phyloP scores from a whole-genome alignment of 352 stramenopile species.

The Globisporangium acanthophoron region DNA sequence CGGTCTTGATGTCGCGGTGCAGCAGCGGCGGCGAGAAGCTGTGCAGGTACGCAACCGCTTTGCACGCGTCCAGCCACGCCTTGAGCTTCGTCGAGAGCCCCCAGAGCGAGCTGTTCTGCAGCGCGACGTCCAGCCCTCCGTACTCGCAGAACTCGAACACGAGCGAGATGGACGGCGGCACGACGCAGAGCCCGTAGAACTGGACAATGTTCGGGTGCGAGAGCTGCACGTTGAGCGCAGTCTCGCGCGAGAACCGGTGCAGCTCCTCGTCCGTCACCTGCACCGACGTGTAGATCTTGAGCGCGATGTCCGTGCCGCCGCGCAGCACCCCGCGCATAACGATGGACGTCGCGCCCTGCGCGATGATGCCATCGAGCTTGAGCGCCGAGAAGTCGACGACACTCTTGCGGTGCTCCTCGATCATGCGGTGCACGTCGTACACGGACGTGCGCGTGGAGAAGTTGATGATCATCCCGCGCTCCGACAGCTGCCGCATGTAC shows the following conservation, averaged over 20 bases:
- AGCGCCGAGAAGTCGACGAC: constrained; percentile 79
- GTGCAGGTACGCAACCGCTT: constrained; percentile 77
- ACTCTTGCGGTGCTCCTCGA: constrained; percentile 77
- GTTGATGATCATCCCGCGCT: constrained; percentile 83
- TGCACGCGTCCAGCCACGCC: constrained; percentile 78
- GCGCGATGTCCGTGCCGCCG: constrained; percentile 49
- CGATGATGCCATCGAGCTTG: constrained; percentile 70
- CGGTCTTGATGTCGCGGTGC: constrained; percentile 84
- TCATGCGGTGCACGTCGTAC: constrained; percentile 87
- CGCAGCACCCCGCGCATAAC: constrained; percentile 73
- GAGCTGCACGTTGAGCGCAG: constrained; percentile 71
- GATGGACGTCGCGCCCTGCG: constrained; percentile 74
- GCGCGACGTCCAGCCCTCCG: constrained; percentile 57
- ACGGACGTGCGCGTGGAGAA: constrained; percentile 86
- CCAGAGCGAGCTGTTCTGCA: constrained; percentile 48
- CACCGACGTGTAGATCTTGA: constrained; percentile 85
- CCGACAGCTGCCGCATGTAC: constrained; percentile 68
- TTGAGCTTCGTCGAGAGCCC: constrained; percentile 72
- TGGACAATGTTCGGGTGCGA: constrained; percentile 81
- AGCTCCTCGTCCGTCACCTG: constrained; percentile 84
- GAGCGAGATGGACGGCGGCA: constrained; percentile 78
- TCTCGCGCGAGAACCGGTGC: constrained; percentile 73
- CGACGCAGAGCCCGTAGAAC: constrained; percentile 79
- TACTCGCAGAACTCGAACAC: constrained; percentile 88
- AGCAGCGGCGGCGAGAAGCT: constrained; percentile 76